Evolutionary conservation across 148 eudicot species (phyloP).

Genomic region (Chenopodium quinoa): DNA sequence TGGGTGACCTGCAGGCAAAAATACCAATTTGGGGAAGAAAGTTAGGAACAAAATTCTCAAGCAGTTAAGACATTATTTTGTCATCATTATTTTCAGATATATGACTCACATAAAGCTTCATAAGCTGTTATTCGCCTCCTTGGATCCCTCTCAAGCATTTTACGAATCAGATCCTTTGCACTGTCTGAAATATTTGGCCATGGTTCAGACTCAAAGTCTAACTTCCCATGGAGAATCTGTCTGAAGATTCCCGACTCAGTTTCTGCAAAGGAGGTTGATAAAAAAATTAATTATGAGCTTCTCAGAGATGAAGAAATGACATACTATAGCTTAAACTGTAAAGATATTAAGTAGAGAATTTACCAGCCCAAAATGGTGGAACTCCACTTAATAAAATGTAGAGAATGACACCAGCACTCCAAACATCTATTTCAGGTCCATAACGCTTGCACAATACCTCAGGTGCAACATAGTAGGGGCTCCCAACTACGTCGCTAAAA

Average conservation of each 20-base stretch:
- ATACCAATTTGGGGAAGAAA: background rate
- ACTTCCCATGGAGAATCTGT: slow-evolving; percentile 67
- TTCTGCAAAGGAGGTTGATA: slow-evolving; percentile 35
- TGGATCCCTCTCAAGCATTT: slow-evolving; percentile 72
- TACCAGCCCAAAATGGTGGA: slow-evolving; percentile 86
- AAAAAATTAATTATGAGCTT: background rate
- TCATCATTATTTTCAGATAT: background rate
- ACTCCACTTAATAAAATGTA: slow-evolving; percentile 72
- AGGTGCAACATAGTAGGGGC: slow-evolving; percentile 83
- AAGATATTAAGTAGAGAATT: background rate
- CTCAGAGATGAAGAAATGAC: background rate
- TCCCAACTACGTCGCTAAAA: slow-evolving; percentile 73
- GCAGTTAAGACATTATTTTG: background rate
- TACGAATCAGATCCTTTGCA: slow-evolving; percentile 69
- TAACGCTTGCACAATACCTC: slow-evolving; percentile 73
- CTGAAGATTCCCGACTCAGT: slow-evolving; percentile 78
- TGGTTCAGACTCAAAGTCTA: slow-evolving; percentile 70
- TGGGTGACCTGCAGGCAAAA: slow-evolving; percentile 54
- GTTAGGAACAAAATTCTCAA: background rate
- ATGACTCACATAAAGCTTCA: slow-evolving; percentile 69
- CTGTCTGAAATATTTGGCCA: slow-evolving; percentile 75
- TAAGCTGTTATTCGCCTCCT: slow-evolving; percentile 58
- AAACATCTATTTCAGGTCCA: slow-evolving; percentile 78
- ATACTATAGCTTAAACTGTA: slow-evolving; percentile 9
- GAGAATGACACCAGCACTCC: slow-evolving; percentile 86